Percentiles rank a stretch among this genome's conserved stretches.
Conservation (phyloP, 257 asterid genomes). For the Asclepias syriaca region DNA sequence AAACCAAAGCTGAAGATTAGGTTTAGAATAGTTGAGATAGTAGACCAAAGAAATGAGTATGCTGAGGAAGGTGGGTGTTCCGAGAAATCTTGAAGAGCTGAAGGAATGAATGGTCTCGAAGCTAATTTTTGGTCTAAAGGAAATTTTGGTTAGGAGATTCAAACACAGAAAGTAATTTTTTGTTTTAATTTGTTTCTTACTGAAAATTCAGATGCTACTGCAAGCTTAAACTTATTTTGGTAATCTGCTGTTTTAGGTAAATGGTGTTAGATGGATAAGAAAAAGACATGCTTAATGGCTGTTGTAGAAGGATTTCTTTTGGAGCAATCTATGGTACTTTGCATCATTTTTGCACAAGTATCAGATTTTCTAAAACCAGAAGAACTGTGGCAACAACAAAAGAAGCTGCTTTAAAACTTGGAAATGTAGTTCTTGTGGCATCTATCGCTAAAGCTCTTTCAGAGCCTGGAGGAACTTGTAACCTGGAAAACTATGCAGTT, state of each 20-base stretch:
- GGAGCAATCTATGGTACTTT: constrained; percentile 9
- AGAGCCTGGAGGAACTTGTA: constrained; percentile 54
- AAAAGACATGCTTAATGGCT: constrained; percentile 12
- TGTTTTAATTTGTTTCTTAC: neutral
- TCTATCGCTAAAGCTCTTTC: constrained; percentile 65
- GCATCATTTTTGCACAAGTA: constrained; percentile 16
- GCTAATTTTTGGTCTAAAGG: neutral
- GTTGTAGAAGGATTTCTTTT: constrained; percentile 8
- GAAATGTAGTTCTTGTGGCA: constrained; percentile 56
- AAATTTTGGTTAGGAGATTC: neutral
- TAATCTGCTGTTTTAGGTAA: constrained; percentile 1
- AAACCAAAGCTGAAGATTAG: neutral
- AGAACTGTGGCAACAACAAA: constrained; percentile 4
- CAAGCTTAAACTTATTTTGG: neutral
- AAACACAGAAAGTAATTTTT: neutral
- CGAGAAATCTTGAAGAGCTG: neutral
- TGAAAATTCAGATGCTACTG: neutral
- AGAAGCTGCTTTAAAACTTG: constrained; percentile 31
- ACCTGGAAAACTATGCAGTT: constrained; percentile 39
- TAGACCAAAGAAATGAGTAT: neutral
- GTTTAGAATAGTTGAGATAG: neutral
- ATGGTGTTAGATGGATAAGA: neutral
- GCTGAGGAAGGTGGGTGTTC: neutral
- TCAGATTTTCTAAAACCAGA: neutral
- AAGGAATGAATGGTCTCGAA: neutral